Percentiles rank a stretch among this genome's conserved stretches.
phyloP scores from a whole-genome alignment of 345 rosid species.

The Eucalyptus melliodora region DNA sequence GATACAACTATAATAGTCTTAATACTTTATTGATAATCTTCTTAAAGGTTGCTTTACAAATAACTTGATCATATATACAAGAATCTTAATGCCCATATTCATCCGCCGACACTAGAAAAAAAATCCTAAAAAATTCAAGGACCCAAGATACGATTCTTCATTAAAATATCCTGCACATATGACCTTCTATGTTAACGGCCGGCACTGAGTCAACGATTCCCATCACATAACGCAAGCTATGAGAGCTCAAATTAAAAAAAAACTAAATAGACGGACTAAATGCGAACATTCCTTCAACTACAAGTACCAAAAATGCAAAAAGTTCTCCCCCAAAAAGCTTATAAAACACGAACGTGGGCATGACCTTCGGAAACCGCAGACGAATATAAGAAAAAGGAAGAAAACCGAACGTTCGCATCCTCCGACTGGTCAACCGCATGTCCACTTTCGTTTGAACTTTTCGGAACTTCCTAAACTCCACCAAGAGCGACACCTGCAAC shows the following conservation, averaged over 20 bases:
- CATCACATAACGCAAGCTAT: background rate
- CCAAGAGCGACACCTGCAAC: background rate
- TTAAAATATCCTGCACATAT: background rate
- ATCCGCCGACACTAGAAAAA: background rate
- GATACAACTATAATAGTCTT: rapidly evolving
- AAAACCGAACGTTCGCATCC: background rate
- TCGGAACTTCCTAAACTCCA: background rate
- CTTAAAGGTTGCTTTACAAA: background rate
- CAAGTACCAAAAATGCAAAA: background rate
- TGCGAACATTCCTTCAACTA: background rate
- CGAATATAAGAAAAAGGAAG: background rate
- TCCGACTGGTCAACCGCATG: background rate
- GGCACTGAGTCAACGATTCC: background rate
- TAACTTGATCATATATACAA: background rate
- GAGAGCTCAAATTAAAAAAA: no score
- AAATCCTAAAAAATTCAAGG: background rate
- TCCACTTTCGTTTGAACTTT: background rate
- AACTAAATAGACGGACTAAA: background rate
- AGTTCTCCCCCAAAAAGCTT: rapidly evolving
- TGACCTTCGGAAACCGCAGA: background rate
- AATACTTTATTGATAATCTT: no score
- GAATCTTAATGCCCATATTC: background rate
- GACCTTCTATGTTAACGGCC: background rate
- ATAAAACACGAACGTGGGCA: background rate
- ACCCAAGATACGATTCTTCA: background rate